Evolutionary conservation across 2,329 filamentous ascomycete genomes (phyloP).

Genomic region (Fusarium sulawesiense): DNA sequence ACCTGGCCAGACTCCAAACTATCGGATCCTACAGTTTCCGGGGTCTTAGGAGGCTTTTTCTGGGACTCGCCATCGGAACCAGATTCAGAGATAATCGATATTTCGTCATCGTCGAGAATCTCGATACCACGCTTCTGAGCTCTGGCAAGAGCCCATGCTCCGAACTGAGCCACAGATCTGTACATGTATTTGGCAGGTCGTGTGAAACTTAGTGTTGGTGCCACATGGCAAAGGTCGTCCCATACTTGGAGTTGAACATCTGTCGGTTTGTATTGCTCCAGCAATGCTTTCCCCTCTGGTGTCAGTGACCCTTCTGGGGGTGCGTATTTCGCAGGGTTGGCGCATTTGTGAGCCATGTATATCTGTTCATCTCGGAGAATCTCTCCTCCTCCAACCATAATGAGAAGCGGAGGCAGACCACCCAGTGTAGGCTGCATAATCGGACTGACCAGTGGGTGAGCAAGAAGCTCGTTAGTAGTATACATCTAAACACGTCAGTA

Average conservation of each 20-base stretch:
- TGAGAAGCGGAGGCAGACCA: slow-evolving; percentile 86
- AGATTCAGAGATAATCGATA: slow-evolving; percentile 78
- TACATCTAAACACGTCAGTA: slow-evolving; percentile 65
- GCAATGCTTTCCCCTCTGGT: slow-evolving; percentile 67
- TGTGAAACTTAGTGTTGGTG: slow-evolving; percentile 93
- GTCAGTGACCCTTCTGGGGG: slow-evolving; percentile 73
- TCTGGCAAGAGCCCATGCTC: slow-evolving; percentile 87
- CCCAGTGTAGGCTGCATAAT: slow-evolving; percentile 88
- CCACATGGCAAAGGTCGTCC: slow-evolving; percentile 94
- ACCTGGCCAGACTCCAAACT: slow-evolving; percentile 58
- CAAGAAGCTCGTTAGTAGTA: slow-evolving; percentile 84
- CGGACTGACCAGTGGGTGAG: slow-evolving; percentile 91
- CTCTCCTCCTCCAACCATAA: slow-evolving; percentile 90
- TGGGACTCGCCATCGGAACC: slow-evolving; percentile 51
- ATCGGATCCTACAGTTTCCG: slow-evolving; percentile 27
- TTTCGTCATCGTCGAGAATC: slow-evolving; percentile 80
- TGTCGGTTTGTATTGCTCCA: slow-evolving; percentile 81
- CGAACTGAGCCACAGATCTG: slow-evolving; percentile 89
- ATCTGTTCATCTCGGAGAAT: slow-evolving; percentile 94
- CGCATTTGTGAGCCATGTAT: slow-evolving; percentile 93
- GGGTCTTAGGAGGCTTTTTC: slow-evolving; percentile 37
- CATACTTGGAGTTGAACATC: slow-evolving; percentile 95
- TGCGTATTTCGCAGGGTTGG: slow-evolving; percentile 81
- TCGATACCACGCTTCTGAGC: slow-evolving; percentile 85
- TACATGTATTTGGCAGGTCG: slow-evolving; percentile 98